Evolutionary conservation across 371 early-diverging fungal species (phyloP).

Genomic region (Coemansia sp.): DNA sequence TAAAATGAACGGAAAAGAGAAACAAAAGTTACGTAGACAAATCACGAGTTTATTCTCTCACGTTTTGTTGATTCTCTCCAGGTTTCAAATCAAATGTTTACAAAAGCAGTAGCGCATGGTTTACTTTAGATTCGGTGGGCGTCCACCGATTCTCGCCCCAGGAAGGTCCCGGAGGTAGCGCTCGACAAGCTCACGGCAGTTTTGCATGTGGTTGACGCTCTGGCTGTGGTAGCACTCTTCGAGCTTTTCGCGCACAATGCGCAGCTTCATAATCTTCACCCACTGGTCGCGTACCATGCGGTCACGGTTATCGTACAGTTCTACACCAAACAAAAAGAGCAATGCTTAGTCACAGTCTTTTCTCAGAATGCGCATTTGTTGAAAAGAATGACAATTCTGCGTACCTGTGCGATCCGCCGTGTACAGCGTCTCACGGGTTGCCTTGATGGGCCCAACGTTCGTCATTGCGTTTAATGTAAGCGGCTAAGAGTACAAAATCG

Average conservation of each 20-base stretch:
- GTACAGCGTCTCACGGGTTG: slow-evolving; percentile 52
- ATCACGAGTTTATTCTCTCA: not conserved
- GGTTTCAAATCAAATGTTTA: too few species aligned
- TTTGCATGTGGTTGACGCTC: slow-evolving; percentile 82
- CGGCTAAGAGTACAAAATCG: slow-evolving; percentile 13
- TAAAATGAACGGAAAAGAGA: not conserved
- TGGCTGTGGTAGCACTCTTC: slow-evolving; percentile 77
- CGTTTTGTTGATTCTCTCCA: not conserved
- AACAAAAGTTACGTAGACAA: not conserved
- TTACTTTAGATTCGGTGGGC: slow-evolving; percentile 32
- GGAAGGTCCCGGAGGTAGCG: slow-evolving; percentile 56
- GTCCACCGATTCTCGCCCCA: slow-evolving; percentile 46
- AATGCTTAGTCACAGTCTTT: not conserved
- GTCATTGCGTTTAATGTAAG: not conserved
- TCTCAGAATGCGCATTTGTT: too few species aligned
- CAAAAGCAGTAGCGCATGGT: not conserved
- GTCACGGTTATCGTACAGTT: slow-evolving; percentile 71
- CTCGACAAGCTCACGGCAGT: slow-evolving; percentile 62
- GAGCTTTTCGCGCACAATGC: slow-evolving; percentile 72
- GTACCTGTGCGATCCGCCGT: slow-evolving; percentile 54
- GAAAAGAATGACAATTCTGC: not conserved
- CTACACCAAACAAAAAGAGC: slow-evolving; percentile 49
- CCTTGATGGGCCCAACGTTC: slow-evolving; percentile 39
- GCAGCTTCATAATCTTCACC: slow-evolving; percentile 82
- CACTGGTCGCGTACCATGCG: slow-evolving; percentile 79